These are phyloP conservation scores for Hypoxylon cercidicola DNA, from an alignment of 495 filamentous ascomycete species.

Conservation along the genomic window DNA sequence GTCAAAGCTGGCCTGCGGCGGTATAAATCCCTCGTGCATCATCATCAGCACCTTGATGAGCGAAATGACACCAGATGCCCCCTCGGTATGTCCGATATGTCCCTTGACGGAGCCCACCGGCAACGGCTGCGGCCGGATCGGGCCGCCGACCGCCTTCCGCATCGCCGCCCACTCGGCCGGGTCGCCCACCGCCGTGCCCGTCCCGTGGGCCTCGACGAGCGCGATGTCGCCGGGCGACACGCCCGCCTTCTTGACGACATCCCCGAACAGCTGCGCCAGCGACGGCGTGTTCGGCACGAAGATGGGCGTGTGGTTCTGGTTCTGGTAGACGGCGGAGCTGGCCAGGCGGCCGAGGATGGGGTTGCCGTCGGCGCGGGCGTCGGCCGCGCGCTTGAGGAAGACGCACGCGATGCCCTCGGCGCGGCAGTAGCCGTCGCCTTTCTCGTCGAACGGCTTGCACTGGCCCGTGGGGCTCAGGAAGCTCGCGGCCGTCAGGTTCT, in stretches of 20 bases:
- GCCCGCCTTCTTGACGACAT: neutral
- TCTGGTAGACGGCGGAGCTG: conserved; percentile 56
- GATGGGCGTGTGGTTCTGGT: conserved; percentile 43
- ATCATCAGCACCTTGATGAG: conserved; percentile 60
- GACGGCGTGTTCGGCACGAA: conserved; percentile 48
- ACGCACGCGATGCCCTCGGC: conserved; percentile 61
- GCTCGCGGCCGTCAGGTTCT: conserved; percentile 45
- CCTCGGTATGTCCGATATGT: conserved; percentile 59
- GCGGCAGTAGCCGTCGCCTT: conserved; percentile 63
- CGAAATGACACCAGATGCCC: conserved; percentile 52
- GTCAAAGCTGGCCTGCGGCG: conserved; percentile 53
- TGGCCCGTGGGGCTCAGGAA: conserved; percentile 4
- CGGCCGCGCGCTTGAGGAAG: conserved; percentile 57
- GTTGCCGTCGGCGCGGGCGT: conserved; percentile 50
- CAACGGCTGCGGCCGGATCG: conserved; percentile 18
- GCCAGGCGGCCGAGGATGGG: conserved; percentile 62
- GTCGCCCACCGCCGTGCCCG: conserved; percentile 53
- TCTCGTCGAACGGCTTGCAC: conserved; percentile 39
- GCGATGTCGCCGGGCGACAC: conserved; percentile 32
- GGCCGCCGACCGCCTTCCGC: conserved; percentile 43
- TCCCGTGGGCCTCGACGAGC: conserved; percentile 55
- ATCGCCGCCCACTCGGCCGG: conserved; percentile 57
- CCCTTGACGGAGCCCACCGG: conserved; percentile 57
- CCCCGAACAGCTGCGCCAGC: conserved; percentile 32
- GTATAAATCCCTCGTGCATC: conserved; percentile 54